A percentile compares a stretch with the other conserved stretches of the same genome.
Evolutionary conservation across 805 yeast genomes (phyloP).

Genomic region (Candida ipomoeae): DNA sequence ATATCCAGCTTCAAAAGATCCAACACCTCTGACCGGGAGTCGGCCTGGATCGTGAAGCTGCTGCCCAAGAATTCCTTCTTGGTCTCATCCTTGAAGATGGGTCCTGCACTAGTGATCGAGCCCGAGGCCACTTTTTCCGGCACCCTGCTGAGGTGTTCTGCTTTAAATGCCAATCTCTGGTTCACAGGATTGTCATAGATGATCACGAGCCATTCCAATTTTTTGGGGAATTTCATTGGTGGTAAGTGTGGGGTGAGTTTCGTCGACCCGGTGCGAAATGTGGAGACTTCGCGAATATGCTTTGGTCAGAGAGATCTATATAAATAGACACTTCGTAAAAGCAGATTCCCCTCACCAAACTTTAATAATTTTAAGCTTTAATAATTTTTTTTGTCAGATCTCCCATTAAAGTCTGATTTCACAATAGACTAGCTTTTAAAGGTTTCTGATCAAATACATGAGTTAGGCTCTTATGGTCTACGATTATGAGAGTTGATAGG

Average conservation of each 20-base stretch:
- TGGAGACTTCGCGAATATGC: neutral
- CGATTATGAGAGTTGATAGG: too few relatives aligned
- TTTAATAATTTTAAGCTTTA: too few relatives aligned
- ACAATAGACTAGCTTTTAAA: too few relatives aligned
- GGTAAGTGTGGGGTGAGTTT: neutral
- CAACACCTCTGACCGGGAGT: conserved; percentile 10
- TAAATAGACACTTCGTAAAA: too few relatives aligned
- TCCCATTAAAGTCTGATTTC: too few relatives aligned
- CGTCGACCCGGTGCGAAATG: neutral
- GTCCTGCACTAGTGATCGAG: conserved; percentile 11
- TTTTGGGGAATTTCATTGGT: conserved; percentile 8
- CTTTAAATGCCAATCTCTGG: conserved; percentile 12
- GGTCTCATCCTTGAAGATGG: conserved; percentile 16
- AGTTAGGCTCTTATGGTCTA: too few relatives aligned
- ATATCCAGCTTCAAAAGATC: conserved; percentile 13
- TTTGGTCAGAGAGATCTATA: too few relatives aligned
- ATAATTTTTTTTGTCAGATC: too few relatives aligned
- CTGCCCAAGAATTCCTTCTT: conserved; percentile 14
- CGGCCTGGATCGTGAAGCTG: conserved; percentile 13
- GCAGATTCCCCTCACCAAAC: too few relatives aligned
- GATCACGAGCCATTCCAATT: conserved; percentile 20
- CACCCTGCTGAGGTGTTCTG: conserved; percentile 14
- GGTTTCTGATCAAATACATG: too few relatives aligned
- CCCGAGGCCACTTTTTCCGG: conserved; percentile 12
- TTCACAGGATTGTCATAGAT: conserved; percentile 15